phyloP scores from a whole-genome alignment of 495 filamentous ascomycete genomes.

The Penicillium coffeae region DNA sequence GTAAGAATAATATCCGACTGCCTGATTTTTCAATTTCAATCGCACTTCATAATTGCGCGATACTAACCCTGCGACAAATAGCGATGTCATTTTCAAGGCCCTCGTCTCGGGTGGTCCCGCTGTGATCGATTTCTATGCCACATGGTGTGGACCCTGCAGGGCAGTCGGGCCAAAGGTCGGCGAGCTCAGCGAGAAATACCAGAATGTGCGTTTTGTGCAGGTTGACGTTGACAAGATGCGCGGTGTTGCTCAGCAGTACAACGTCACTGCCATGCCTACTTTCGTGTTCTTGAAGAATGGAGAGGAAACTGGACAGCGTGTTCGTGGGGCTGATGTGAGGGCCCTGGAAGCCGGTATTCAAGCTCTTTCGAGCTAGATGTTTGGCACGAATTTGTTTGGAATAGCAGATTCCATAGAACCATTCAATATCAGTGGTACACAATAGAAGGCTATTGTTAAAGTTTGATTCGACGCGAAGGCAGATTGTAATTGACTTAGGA shows the following conservation, averaged over 20 bases:
- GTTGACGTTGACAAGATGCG: conserved; percentile 81
- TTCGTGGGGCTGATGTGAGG: conserved; percentile 70
- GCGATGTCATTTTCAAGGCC: conserved; percentile 29
- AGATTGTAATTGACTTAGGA: no score
- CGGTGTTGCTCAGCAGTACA: conserved; percentile 64
- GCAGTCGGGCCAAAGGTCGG: conserved; percentile 25
- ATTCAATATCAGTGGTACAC: no score
- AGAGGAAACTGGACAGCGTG: conserved; percentile 44
- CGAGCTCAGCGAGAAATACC: conserved; percentile 35
- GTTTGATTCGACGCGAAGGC: no score
- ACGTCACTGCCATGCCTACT: conserved; percentile 86
- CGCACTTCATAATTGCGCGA: not conserved
- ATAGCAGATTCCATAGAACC: no score
- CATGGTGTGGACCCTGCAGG: conserved; percentile 29
- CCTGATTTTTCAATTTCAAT: not conserved
- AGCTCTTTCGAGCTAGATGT: conserved; percentile 23
- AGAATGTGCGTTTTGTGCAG: conserved; percentile 70
- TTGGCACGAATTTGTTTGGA: no score
- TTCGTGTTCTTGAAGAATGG: conserved; percentile 78
- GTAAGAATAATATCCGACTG: conserved; percentile 9
- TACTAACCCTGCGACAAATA: conserved; percentile 3
- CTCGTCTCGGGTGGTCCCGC: conserved; percentile 23
- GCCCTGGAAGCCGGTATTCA: conserved; percentile 47
- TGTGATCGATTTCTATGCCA: conserved; percentile 29
- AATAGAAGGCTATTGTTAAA: no score